A percentile compares a stretch with the other conserved stretches of the same genome.
Evolutionary conservation across 805 yeast species (phyloP).

Genomic region (Schwanniomyces yamadae): DNA sequence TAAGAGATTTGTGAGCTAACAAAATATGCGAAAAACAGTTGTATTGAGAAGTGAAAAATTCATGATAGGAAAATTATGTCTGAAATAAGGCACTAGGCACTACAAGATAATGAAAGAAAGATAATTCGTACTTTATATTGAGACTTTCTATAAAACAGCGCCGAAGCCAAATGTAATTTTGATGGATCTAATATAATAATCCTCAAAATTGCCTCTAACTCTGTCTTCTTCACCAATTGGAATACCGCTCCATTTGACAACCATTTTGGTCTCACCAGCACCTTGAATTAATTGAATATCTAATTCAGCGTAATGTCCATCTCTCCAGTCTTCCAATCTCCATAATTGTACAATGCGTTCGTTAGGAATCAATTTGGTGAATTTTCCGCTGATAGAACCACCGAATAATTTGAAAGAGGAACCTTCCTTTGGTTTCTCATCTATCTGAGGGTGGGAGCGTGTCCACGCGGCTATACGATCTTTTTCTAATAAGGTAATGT

Average conservation of each 20-base stretch:
- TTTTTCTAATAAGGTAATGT: constrained; percentile 71
- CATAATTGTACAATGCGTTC: constrained; percentile 70
- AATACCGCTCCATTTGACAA: constrained; percentile 78
- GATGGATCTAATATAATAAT: constrained; percentile 84
- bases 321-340: constrained; percentile 88
- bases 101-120: no score
- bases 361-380: constrained; percentile 57
- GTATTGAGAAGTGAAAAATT: no score
- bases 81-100: no score
- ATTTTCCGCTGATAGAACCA: constrained; percentile 77
- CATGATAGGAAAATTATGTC: no score
- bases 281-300: constrained; percentile 71
- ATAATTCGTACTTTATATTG: neutral
- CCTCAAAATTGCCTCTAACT: constrained; percentile 81
- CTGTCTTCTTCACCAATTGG: constrained; percentile 95
- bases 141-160: constrained; percentile 62
- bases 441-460: constrained; percentile 64
- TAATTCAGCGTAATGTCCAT: constrained; percentile 74
- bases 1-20: no score
- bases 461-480: constrained; percentile 89
- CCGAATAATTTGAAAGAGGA: constrained; percentile 74
- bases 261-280: constrained; percentile 77
- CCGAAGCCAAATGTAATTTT: constrained; percentile 95
- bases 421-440: constrained; percentile 52
- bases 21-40: no score